Evolutionary conservation across 108 stramenopile genomes (phyloP).

Genomic region (Skeletonema menzelii): DNA sequence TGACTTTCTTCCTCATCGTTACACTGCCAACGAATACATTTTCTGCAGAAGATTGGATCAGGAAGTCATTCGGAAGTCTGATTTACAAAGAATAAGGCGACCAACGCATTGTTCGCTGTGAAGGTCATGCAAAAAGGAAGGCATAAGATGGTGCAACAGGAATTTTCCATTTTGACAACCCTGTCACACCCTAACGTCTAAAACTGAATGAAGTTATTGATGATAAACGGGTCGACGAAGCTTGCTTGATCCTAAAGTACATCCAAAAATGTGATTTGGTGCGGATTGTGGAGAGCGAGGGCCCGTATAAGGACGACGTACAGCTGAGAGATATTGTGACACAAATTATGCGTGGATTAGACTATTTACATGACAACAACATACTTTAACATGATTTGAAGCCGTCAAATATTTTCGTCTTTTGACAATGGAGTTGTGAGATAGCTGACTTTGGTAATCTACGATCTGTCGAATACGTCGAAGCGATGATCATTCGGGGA

Average conservation of each 20-base stretch:
- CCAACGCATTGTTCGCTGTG: constrained; percentile 58
- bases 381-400: constrained; percentile 48
- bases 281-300: constrained; percentile 53
- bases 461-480: constrained; percentile 10
- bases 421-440: constrained; percentile 23
- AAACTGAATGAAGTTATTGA: constrained; percentile 34
- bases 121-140: constrained; percentile 74
- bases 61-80: constrained; percentile 73
- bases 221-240: constrained; percentile 53
- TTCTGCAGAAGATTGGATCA: constrained; percentile 57
- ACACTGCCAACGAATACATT: constrained; percentile 75
- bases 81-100: constrained; percentile 59
- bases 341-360: constrained; percentile 21
- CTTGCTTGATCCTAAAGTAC: constrained; percentile 81
- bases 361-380: constrained; percentile 28
- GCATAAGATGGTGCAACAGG: constrained; percentile 50
- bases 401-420: constrained; percentile 12
- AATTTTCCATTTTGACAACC: constrained; percentile 75
- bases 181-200: constrained; percentile 32
- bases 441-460: constrained; percentile 55
- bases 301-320: neutral
- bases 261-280: constrained; percentile 70
- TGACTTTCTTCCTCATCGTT: constrained; percentile 33
- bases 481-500: constrained; percentile 64
- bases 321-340: constrained; percentile 9